These are phyloP conservation scores for Yarrowia sp. DNA, from an alignment of 805 yeast genomes.

Conservation along the genomic window DNA sequence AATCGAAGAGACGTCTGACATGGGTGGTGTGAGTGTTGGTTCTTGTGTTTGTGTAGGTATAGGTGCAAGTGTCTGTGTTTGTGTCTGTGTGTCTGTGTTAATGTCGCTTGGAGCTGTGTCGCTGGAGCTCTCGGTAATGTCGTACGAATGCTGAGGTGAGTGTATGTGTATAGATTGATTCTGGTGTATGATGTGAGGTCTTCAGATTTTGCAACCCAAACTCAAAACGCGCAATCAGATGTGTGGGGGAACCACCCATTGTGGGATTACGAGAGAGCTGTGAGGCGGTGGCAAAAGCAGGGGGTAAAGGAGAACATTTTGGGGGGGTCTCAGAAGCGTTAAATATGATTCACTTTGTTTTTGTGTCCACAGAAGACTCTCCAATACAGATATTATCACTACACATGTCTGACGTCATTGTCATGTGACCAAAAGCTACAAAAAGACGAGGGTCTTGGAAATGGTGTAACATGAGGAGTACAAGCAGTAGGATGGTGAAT, in stretches of 20 bases:
- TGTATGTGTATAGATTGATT: constrained; percentile 4
- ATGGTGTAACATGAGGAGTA: not conserved
- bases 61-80: no score
- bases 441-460: not conserved
- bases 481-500: no score
- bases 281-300: not conserved
- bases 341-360: not conserved
- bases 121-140: not conserved
- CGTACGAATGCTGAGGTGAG: not conserved
- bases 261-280: not conserved
- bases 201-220: constrained; percentile 37
- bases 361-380: not conserved
- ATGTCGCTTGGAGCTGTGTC: constrained; percentile 13
- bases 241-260: constrained; percentile 13
- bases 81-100: not conserved
- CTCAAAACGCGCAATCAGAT: constrained; percentile 35
- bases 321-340: not conserved
- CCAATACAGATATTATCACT: constrained; percentile 1
- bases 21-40: not conserved
- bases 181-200: constrained; percentile 35
- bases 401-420: constrained; percentile 20
- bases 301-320: no score
- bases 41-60: not conserved
- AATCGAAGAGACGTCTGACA: constrained; percentile 38
- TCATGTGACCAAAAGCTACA: constrained; percentile 20